Percentiles rank a stretch among this genome's conserved stretches.
phyloP scores from a whole-genome alignment of 1,284 basidiomycete species.

The Tilletiaria anomala region DNA sequence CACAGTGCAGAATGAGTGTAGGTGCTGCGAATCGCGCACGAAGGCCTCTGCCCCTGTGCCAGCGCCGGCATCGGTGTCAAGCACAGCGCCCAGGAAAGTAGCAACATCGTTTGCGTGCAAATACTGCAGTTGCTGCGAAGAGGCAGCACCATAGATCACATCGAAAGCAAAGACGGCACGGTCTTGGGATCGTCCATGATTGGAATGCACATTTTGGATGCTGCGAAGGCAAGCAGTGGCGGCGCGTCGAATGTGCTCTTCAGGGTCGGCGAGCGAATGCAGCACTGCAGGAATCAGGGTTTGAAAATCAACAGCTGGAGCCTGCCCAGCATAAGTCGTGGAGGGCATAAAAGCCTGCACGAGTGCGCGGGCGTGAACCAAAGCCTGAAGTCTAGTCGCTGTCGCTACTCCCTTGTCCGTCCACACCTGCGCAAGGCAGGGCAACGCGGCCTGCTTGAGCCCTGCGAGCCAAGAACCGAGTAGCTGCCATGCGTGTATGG shows the following conservation, averaged over 20 bases:
- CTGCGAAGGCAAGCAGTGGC: constrained; percentile 48
- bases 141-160: constrained; percentile 58
- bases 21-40: constrained; percentile 49
- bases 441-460: no score
- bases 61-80: constrained; percentile 9
- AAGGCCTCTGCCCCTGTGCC: constrained; percentile 39
- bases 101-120: constrained; percentile 58
- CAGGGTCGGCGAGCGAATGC: constrained; percentile 50
- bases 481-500: no score
- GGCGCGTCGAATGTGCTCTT: constrained; percentile 49
- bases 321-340: no score
- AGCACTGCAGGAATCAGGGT: constrained; percentile 64
- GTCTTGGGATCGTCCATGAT: no score
- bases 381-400: not conserved
- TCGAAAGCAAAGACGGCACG: constrained; percentile 66
- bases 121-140: constrained; percentile 52
- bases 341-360: no score
- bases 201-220: no score
- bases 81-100: constrained; percentile 52
- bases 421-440: not conserved
- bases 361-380: not conserved
- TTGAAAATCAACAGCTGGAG: constrained; percentile 75
- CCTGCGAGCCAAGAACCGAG: no score
- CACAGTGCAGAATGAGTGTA: no score
- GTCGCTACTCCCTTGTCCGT: not conserved